Base-by-base conservation (phyloP, 2,329 filamentous ascomycete genomes). In the Colletotrichum eleusines region DNA sequence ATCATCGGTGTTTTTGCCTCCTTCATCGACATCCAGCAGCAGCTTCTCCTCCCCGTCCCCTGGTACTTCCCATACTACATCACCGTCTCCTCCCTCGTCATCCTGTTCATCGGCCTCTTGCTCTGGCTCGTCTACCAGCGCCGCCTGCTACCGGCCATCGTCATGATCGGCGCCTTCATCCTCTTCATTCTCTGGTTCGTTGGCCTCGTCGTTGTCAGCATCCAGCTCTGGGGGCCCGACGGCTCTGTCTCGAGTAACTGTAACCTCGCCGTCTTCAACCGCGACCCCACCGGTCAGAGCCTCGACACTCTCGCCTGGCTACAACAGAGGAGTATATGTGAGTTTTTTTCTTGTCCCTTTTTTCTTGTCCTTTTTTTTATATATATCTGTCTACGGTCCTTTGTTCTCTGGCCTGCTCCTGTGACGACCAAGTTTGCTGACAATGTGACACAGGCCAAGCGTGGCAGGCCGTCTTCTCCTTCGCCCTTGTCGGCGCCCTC, bases 11-110 rank as follows among this genome's bases (percentile, higher is more conserved):
- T 91, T 26, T 89, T 91, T 73, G 82, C 85, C 18, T 85, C 82
- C 26, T 91, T 92, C 73, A 83, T 91, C 69, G 81, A 86, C 72
- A 85, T 87, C 42, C 90, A 92, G 77, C 77, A 84, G 50, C 85
- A 87, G 69, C 79, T 92, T 14, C 73, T 80, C 2, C 81, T 91
- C 11, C 80, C 82, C 4, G 80, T 89, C 23, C 90, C 90, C 66
- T 92, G 90, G 90, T 91, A 91, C 79, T 91, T 92, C 73, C 83
- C 89, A 11, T 92, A 91, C 83, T 89, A 85, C 78, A 87, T 92
- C 65, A 88, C 88, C 26, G 86, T 89, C 65, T 81, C 81, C 33
- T 76, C 83, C 26, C 86, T 94, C 31, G 87, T 87, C 2, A 87
- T 94, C 20, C 75, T 88, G 71, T 95, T 92, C 81, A 89, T 95